phyloP scores from a whole-genome alignment of 306 rosid species.

The Glycine tomentella region DNA sequence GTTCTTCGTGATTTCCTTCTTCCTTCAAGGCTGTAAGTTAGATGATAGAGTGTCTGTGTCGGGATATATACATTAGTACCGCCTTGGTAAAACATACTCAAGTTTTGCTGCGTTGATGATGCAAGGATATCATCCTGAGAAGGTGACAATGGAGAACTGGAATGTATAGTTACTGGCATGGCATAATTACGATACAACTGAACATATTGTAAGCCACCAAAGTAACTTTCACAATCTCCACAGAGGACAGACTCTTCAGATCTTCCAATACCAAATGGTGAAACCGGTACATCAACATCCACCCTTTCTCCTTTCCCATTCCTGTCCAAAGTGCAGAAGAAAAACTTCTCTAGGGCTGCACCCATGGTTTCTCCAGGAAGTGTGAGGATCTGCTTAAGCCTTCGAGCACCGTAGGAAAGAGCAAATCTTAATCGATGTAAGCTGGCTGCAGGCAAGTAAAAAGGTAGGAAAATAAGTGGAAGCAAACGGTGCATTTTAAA shows the following conservation, averaged over 20 bases:
- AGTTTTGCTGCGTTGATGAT: constrained; percentile 39
- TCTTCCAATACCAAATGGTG: constrained; percentile 60
- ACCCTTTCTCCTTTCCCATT: constrained; percentile 79
- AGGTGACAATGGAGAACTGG: constrained; percentile 42
- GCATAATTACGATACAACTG: constrained; percentile 40
- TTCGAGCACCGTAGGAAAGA: constrained; percentile 56
- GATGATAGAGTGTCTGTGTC: constrained; percentile 32
- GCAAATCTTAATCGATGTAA: constrained; percentile 63
- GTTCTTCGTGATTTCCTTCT: constrained; percentile 65
- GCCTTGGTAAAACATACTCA: constrained; percentile 41
- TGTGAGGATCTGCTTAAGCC: constrained; percentile 54
- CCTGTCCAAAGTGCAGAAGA: constrained; percentile 59
- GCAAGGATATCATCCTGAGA: constrained; percentile 48
- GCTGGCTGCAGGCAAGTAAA: constrained; percentile 57
- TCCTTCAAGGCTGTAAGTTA: constrained; percentile 42
- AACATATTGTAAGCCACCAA: constrained; percentile 49
- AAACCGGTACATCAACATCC: constrained; percentile 67
- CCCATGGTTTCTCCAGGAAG: constrained; percentile 66
- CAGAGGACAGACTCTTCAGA: constrained; percentile 55
- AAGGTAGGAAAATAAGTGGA: constrained; percentile 30
- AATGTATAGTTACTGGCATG: constrained; percentile 30
- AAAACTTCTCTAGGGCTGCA: constrained; percentile 60
- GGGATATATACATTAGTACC: constrained; percentile 45
- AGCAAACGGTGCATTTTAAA: constrained; percentile 13
- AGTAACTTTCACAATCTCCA: constrained; percentile 61